A percentile compares a stretch with the other conserved stretches of the same genome.
Conservation (phyloP, 805 yeast species). For the Monosporozyma solicola region DNA sequence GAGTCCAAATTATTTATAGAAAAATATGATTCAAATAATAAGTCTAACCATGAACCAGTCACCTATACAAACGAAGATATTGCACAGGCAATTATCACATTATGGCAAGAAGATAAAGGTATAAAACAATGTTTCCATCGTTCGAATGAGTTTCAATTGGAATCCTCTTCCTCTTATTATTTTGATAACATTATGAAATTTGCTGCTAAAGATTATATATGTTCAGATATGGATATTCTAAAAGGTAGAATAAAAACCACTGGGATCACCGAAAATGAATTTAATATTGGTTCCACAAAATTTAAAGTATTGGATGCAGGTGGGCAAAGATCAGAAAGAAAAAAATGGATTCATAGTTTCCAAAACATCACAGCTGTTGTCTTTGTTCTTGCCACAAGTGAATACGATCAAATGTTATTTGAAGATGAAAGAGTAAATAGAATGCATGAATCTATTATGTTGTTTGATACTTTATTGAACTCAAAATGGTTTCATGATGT, state of each 20-base stretch:
- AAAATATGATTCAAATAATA: slow-evolving; percentile 9
- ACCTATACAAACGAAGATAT: slow-evolving; percentile 39
- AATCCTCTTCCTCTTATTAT: slow-evolving; percentile 72
- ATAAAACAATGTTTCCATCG: slow-evolving; percentile 48
- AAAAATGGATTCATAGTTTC: slow-evolving; percentile 92
- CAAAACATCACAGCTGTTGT: slow-evolving; percentile 82
- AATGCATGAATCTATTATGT: slow-evolving; percentile 79
- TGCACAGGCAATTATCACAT: slow-evolving; percentile 56
- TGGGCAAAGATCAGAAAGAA: slow-evolving; percentile 86
- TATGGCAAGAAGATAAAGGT: slow-evolving; percentile 70
- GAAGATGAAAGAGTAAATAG: slow-evolving; percentile 87
- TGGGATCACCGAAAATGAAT: slow-evolving; percentile 83
- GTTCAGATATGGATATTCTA: slow-evolving; percentile 75
- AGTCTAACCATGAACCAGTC: slow-evolving; percentile 2
- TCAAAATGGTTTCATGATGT: slow-evolving; percentile 78
- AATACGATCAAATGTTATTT: slow-evolving; percentile 84
- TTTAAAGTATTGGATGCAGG: slow-evolving; percentile 91
- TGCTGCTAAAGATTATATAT: slow-evolving; percentile 54
- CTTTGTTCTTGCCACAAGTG: slow-evolving; percentile 83
- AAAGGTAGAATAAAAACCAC: slow-evolving; percentile 92
- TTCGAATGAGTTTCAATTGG: slow-evolving; percentile 75
- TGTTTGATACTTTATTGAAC: slow-evolving; percentile 77
- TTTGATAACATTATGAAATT: slow-evolving; percentile 65
- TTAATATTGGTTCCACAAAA: slow-evolving; percentile 54
- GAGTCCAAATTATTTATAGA: neutral